Percentiles rank a stretch among this genome's conserved stretches.
Evolutionary conservation across 345 rosid species (phyloP).

Genomic region (Capsella bursapastoris): DNA sequence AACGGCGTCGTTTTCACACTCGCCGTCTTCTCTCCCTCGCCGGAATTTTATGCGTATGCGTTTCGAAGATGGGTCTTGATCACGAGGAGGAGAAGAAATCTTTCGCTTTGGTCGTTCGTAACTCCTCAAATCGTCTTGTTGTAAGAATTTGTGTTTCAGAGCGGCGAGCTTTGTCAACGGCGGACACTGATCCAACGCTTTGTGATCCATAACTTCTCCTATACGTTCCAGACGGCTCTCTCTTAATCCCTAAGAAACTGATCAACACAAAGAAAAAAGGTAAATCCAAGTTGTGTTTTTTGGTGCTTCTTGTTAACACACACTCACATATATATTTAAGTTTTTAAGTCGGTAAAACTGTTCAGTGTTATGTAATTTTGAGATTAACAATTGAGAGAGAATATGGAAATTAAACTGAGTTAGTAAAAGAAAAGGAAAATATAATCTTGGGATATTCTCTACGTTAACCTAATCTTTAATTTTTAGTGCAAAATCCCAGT

Average conservation of each 20-base stretch:
- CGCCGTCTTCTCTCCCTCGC: background rate
- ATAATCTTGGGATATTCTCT: constrained; percentile 19
- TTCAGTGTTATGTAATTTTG: background rate
- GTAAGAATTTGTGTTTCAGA: background rate
- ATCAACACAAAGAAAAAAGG: too few species aligned
- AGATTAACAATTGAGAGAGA: background rate
- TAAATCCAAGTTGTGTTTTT: background rate
- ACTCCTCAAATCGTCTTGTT: background rate
- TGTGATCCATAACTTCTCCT: background rate
- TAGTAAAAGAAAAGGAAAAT: background rate
- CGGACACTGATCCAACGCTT: background rate
- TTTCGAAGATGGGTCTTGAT: background rate
- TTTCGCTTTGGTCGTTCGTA: background rate
- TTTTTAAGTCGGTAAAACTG: background rate
- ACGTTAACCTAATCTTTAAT: background rate
- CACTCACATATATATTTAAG: background rate
- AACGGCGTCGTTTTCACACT: background rate
- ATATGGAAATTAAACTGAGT: background rate
- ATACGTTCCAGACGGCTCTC: background rate
- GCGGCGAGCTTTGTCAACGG: background rate
- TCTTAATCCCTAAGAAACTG: background rate
- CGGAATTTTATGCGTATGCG: background rate
- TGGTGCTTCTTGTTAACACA: background rate
- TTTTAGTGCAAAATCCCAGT: background rate
- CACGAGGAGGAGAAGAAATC: background rate